Percentiles rank a stretch among this genome's conserved stretches.
Evolutionary conservation across 78 protist species (phyloP).

Genomic region (Acrasis kona): DNA sequence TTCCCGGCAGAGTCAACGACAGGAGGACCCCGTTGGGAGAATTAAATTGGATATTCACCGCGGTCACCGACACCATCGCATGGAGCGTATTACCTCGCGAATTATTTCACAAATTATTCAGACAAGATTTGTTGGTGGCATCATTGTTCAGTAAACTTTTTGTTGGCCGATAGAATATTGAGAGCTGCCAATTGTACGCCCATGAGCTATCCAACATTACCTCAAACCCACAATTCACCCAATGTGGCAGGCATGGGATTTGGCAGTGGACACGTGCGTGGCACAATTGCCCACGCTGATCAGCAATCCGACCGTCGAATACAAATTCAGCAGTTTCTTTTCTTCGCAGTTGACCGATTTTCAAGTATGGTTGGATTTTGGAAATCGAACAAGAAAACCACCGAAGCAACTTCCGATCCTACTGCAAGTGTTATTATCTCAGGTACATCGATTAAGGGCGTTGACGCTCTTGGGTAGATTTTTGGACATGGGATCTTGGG

Average conservation of each 20-base stretch:
- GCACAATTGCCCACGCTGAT: constrained; percentile 54
- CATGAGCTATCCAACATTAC: constrained; percentile 81
- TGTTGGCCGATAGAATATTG: constrained; percentile 94
- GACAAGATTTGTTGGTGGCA: constrained; percentile 88
- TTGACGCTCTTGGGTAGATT: constrained; percentile 79
- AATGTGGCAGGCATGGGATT: constrained; percentile 88
- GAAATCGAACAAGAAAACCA: not conserved
- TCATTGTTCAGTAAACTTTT: constrained; percentile 88
- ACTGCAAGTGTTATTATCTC: constrained; percentile 82
- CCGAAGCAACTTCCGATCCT: constrained; percentile 95
- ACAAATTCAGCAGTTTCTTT: constrained; percentile 63
- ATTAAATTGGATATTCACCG: constrained; percentile 95
- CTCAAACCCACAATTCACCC: constrained; percentile 69
- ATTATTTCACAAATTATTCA: constrained; percentile 79
- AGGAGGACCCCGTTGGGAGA: constrained; percentile 88
- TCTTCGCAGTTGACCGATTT: constrained; percentile 87
- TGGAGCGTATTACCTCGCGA: constrained; percentile 83
- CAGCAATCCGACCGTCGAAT: constrained; percentile 35
- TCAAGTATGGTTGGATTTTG: constrained; percentile 88
- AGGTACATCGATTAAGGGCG: constrained; percentile 81
- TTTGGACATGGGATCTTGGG: constrained; percentile 90
- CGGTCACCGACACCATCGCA: constrained; percentile 98
- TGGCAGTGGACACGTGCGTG: constrained; percentile 74
- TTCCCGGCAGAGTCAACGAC: constrained; percentile 67
- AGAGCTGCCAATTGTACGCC: constrained; percentile 76